phyloP scores from a whole-genome alignment of 495 filamentous ascomycete species.

The Aspergillus biplanus region DNA sequence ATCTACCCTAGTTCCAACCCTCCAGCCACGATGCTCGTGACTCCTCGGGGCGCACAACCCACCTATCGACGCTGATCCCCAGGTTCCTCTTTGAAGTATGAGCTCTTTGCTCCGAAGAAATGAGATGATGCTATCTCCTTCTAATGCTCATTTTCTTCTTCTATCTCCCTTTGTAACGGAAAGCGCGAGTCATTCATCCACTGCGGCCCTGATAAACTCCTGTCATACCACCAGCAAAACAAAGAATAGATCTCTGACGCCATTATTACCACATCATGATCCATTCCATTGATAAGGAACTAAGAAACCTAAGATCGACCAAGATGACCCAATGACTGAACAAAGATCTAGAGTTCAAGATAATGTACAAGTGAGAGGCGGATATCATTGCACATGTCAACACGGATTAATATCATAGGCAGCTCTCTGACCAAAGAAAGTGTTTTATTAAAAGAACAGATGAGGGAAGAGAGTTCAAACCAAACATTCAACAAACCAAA shows the following conservation, averaged over 20 bases:
- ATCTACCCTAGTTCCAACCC: neutral
- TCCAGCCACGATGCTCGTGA: neutral
- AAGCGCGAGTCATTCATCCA: neutral
- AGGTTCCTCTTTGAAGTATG: neutral
- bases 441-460: neutral
- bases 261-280: slow-evolving; percentile 17
- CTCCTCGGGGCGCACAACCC: neutral
- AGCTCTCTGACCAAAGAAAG: neutral
- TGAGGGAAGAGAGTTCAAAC: neutral
- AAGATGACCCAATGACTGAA: neutral
- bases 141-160: neutral
- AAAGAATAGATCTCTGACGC: neutral
- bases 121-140: neutral
- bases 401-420: neutral
- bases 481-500: too few species aligned
- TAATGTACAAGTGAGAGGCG: neutral
- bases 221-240: neutral
- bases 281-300: neutral
- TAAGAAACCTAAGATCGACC: neutral
- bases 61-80: neutral
- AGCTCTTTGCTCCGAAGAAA: neutral
- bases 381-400: neutral
- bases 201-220: neutral
- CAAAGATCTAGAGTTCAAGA: neutral
- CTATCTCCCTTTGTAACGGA: too few species aligned